Base-by-base conservation (phyloP, 2,329 filamentous ascomycete species). In the Microdochium paspali region DNA sequence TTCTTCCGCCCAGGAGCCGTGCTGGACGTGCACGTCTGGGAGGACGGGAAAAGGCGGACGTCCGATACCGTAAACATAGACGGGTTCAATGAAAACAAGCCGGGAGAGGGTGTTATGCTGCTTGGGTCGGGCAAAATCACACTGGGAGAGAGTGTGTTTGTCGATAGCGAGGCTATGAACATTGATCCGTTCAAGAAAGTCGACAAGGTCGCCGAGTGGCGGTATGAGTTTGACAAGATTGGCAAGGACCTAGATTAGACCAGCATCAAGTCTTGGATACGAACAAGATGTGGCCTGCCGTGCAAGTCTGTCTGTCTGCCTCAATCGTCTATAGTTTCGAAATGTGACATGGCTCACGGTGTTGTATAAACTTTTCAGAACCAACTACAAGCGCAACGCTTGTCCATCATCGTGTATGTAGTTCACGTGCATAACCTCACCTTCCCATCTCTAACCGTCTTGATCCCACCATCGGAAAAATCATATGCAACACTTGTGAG, bases 151-250 rank as follows among this genome's bases (percentile, higher is more conserved):
- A 55, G 55, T 18, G 57, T 64, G 6, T 59, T 57, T 31, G 59
- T 63, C 7, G 61, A 64, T 30, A 62, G 58, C 44, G 61, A 63
- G 47, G 58, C 54, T 5, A 55, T 64, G 43, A 65, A 64, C 44
- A 52, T 56, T 43, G 61, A 65, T 45, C 61, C 55, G n/a, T 62
- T 59, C 54, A 56, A 57, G 51, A 58, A 58, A 49, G 55, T 55
- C 4, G 56, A 57, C 31, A 59, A 56, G 46, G 54, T 64, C 2
- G 50, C 46, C 4, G 54, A 58, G 47, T 64, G 62, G 62, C 50
- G 56, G 2, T 47, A 56, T 13, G 58, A 62, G 47, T 65, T 64
- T 40, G 45, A 55, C 21, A 53, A 54, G 49, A 62, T 64, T 53
- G 59, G 61, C 3, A 55, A 56, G 46, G 50, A 58, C n/a, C 40